Conservation (phyloP, 441 rosid species). For the Iberis amara region DNA sequence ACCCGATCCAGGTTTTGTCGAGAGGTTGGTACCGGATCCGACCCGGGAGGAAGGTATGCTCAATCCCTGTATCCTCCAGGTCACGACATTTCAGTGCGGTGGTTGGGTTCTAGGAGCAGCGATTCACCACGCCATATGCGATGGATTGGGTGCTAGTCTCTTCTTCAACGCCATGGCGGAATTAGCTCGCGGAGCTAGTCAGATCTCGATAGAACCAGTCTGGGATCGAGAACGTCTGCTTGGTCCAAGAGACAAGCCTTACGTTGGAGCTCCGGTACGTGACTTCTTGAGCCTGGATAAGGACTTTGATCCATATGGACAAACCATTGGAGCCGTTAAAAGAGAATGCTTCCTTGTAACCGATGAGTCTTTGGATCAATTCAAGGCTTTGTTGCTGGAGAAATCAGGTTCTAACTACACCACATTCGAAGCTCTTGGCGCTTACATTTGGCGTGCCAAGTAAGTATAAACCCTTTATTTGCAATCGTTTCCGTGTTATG, state of each 20-base stretch:
- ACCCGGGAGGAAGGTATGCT: constrained; percentile 37
- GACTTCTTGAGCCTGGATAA: constrained; percentile 47
- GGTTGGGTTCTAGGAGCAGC: constrained; percentile 67
- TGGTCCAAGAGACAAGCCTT: constrained; percentile 65
- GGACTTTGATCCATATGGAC: constrained; percentile 43
- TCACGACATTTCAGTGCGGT: constrained; percentile 69
- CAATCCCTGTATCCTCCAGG: constrained; percentile 60
- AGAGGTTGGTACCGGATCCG: constrained; percentile 58
- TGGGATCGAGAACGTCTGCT: constrained; percentile 54
- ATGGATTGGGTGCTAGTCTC: constrained; percentile 75
- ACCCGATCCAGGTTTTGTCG: constrained; percentile 46
- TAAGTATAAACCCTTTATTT: constrained; percentile 35
- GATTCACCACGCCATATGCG: constrained; percentile 64
- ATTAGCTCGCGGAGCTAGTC: constrained; percentile 52
- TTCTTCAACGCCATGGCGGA: constrained; percentile 63
- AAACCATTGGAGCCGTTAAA: constrained; percentile 34
- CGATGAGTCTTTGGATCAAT: constrained; percentile 56
- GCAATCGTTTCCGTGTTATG: background rate
- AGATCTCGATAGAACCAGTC: constrained; percentile 45
- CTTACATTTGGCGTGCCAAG: constrained; percentile 88
- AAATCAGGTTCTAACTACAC: constrained; percentile 57
- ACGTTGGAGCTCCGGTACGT: constrained; percentile 44
- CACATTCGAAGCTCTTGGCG: constrained; percentile 83
- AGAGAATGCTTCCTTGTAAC: constrained; percentile 52
- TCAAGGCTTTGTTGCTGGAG: constrained; percentile 45